A percentile compares a stretch with the other conserved stretches of the same genome.
These are phyloP conservation scores for Candida vartiovaarae DNA, from an alignment of 805 yeast species.

Conservation along the genomic window DNA sequence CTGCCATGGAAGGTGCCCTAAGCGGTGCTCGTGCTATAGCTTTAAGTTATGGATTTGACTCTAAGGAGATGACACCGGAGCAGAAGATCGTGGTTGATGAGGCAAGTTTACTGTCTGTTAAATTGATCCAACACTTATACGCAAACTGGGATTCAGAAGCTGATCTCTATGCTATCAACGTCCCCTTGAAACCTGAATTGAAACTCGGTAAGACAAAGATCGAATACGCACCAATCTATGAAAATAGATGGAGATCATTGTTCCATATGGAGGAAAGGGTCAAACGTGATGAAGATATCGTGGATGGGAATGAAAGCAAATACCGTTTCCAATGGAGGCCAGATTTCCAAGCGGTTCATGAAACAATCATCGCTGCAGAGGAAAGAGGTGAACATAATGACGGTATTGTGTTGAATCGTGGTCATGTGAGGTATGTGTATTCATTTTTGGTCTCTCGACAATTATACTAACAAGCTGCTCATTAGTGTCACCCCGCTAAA, in stretches of 20 bases:
- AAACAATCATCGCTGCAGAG: slow-evolving; percentile 35
- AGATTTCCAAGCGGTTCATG: slow-evolving; percentile 61
- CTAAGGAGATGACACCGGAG: slow-evolving; percentile 37
- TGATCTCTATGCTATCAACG: slow-evolving; percentile 77
- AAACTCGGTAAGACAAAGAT: slow-evolving; percentile 52
- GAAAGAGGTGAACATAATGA: slow-evolving; percentile 23
- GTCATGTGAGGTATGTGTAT: slow-evolving; percentile 21
- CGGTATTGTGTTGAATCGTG: slow-evolving; percentile 26
- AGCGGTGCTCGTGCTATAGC: slow-evolving; percentile 64
- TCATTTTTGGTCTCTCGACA: neutral
- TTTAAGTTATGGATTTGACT: slow-evolving; percentile 74
- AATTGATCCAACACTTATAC: slow-evolving; percentile 52
- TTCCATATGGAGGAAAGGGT: slow-evolving; percentile 27
- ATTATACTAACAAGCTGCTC: slow-evolving; percentile 13
- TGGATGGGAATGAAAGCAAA: slow-evolving; percentile 37
- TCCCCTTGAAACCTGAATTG: slow-evolving; percentile 61
- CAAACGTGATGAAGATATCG: slow-evolving; percentile 33
- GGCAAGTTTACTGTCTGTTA: slow-evolving; percentile 65
- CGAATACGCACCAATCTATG: slow-evolving; percentile 69
- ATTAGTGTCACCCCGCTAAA: slow-evolving; percentile 63
- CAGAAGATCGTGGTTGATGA: slow-evolving; percentile 33
- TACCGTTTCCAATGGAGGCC: slow-evolving; percentile 78
- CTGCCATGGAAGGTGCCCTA: slow-evolving; percentile 89
- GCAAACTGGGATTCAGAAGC: slow-evolving; percentile 48
- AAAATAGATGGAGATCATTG: slow-evolving; percentile 73